Conservation (phyloP, 352 stramenopile genomes). For the Globisporangium echinulatum region DNA sequence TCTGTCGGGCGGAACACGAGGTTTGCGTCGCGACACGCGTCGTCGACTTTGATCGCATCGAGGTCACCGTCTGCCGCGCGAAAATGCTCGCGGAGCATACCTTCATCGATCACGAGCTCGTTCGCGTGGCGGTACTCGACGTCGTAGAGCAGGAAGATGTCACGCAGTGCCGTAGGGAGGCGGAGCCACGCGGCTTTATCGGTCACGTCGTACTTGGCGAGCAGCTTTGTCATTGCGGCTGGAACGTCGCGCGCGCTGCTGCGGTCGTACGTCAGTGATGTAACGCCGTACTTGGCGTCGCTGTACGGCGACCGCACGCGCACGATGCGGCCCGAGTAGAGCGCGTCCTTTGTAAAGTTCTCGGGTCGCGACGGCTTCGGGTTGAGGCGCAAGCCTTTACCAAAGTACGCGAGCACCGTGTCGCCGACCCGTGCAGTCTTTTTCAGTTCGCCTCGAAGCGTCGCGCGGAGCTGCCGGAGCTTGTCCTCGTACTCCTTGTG, state of each 20-base stretch:
- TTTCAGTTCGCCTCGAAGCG: constrained; percentile 53
- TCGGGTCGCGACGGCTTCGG: constrained; percentile 32
- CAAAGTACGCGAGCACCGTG: constrained; percentile 59
- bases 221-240: constrained; percentile 21
- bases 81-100: constrained; percentile 50
- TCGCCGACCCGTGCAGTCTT: constrained; percentile 34
- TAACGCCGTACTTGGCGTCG: constrained; percentile 37
- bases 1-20: constrained; percentile 53
- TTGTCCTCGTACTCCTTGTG: constrained; percentile 37
- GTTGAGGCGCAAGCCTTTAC: constrained; percentile 37
- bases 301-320: constrained; percentile 51
- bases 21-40: constrained; percentile 59
- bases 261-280: constrained; percentile 28
- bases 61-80: constrained; percentile 50
- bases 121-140: constrained; percentile 55
- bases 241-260: constrained; percentile 25
- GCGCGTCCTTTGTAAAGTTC: constrained; percentile 34
- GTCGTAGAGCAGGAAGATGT: constrained; percentile 67
- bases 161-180: constrained; percentile 34
- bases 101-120: constrained; percentile 58
- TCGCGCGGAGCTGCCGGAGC: constrained; percentile 27
- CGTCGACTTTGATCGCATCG: constrained; percentile 43
- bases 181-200: constrained; percentile 48
- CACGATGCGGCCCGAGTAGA: constrained; percentile 48
- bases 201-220: constrained; percentile 44